Conservation (phyloP, 2,329 filamentous ascomycete species). For the Pseudocercospora ulei region DNA sequence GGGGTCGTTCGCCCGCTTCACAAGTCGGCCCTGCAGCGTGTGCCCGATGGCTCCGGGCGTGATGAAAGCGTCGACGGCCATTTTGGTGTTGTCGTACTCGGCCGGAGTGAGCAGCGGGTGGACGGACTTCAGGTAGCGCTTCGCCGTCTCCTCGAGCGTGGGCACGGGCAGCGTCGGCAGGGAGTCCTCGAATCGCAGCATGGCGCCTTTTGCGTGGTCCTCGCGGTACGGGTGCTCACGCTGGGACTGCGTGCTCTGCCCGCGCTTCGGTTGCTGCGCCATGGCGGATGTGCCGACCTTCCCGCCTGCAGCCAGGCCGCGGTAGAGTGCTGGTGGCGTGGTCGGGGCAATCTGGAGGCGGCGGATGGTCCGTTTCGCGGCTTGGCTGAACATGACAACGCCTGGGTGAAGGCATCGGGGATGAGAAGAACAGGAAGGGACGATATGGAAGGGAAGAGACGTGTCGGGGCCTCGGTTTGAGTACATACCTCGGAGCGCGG, state of each 20-base stretch:
- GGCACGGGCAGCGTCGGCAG: constrained; percentile 70
- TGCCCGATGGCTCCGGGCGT: constrained; percentile 74
- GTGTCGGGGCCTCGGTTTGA: constrained; percentile 6
- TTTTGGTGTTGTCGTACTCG: constrained; percentile 64
- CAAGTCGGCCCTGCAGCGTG: constrained; percentile 76
- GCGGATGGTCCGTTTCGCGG: constrained; percentile 18
- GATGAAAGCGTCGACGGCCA: constrained; percentile 79
- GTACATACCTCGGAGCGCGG: too few species aligned
- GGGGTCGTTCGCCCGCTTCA: constrained; percentile 68
- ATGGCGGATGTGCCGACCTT: constrained; percentile 19
- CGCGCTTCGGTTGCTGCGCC: constrained; percentile 33
- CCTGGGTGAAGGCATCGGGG: constrained; percentile 10
- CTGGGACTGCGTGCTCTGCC: constrained; percentile 41
- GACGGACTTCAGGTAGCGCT: constrained; percentile 69
- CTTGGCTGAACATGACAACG: constrained; percentile 27
- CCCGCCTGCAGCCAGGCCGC: constrained; percentile 24
- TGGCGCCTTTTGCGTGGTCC: constrained; percentile 66
- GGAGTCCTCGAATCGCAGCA: constrained; percentile 80
- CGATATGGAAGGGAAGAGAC: constrained; percentile 5
- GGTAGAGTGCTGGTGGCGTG: constrained; percentile 21
- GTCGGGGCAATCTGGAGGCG: constrained; percentile 18
- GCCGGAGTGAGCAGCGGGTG: constrained; percentile 59
- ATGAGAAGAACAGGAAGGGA: constrained; percentile 3
- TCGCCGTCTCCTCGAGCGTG: constrained; percentile 69
- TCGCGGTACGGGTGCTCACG: constrained; percentile 54